A percentile compares a stretch with the other conserved stretches of the same genome.
phyloP scores from a whole-genome alignment of 1,284 basidiomycete genomes.

The Leccinum ponderosum region DNA sequence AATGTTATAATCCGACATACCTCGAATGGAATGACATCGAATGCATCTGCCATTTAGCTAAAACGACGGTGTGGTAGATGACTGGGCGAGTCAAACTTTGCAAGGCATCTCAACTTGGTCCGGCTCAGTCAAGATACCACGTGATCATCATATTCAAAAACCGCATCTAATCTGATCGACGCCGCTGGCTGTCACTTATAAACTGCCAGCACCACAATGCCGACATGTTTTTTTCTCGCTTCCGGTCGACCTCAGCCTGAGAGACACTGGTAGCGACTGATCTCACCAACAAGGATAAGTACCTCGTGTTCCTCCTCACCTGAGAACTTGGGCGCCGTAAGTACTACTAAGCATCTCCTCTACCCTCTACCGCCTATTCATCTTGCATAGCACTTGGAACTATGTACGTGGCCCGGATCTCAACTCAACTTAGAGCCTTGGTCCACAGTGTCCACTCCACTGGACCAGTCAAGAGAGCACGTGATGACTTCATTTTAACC shows the following conservation, averaged over 20 bases:
- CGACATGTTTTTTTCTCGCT: not conserved
- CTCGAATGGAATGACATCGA: conserved; percentile 81
- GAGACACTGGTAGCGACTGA: too few species aligned
- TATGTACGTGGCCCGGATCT: conserved; percentile 21
- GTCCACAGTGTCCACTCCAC: too few species aligned
- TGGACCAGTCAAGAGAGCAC: too few species aligned
- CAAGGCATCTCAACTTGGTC: conserved; percentile 12
- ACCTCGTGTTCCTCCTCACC: too few species aligned
- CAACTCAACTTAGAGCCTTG: too few species aligned
- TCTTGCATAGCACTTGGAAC: conserved; percentile 22
- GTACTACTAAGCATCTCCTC: not conserved
- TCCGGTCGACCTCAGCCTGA: not conserved
- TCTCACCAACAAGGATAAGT: too few species aligned
- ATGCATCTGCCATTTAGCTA: conserved; percentile 54
- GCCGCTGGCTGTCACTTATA: not conserved
- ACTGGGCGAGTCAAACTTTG: not conserved
- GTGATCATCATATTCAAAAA: conserved; percentile 18
- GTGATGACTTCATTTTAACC: too few species aligned
- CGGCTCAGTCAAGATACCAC: conserved; percentile 19
- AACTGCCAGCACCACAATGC: not conserved
- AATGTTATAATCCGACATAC: conserved; percentile 40
- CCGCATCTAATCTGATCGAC: conserved; percentile 18
- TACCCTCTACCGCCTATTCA: not conserved
- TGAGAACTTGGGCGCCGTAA: too few species aligned
- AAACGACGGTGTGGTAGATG: not conserved